These are phyloP conservation scores for Osmanthus fragrans DNA, from an alignment of 257 asterid genomes.

Conservation along the genomic window DNA sequence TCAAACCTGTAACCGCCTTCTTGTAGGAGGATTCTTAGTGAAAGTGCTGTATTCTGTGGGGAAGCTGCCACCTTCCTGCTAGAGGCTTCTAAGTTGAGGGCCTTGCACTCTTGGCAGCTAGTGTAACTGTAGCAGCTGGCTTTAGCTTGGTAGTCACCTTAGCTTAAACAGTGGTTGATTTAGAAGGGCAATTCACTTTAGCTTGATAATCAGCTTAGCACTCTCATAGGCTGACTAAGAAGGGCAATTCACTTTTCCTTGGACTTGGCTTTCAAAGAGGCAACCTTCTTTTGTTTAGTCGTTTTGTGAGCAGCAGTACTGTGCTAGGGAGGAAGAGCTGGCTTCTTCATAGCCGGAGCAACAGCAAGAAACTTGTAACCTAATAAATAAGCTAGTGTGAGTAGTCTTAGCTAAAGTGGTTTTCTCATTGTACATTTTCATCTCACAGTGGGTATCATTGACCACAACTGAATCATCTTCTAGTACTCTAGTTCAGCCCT, in stretches of 20 bases:
- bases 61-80: background rate
- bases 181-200: background rate
- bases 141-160: background rate
- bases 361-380: background rate
- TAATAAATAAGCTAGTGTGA: background rate
- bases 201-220: background rate
- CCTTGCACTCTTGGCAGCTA: background rate
- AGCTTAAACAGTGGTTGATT: background rate
- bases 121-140: background rate
- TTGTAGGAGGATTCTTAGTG: background rate
- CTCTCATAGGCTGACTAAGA: background rate
- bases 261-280: background rate
- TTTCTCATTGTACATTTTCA: background rate
- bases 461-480: background rate
- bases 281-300: background rate
- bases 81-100: background rate
- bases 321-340: background rate
- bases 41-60: background rate
- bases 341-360: background rate
- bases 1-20: background rate
- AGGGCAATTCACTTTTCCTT: background rate
- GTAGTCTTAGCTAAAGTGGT: background rate
- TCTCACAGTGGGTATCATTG: background rate
- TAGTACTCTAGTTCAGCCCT: background rate
- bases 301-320: background rate